Evolutionary conservation across 768 basidiomycete species (phyloP), one percentile per base, ranked within the genome.

Genomic region (Lepiota venenata): DNA sequence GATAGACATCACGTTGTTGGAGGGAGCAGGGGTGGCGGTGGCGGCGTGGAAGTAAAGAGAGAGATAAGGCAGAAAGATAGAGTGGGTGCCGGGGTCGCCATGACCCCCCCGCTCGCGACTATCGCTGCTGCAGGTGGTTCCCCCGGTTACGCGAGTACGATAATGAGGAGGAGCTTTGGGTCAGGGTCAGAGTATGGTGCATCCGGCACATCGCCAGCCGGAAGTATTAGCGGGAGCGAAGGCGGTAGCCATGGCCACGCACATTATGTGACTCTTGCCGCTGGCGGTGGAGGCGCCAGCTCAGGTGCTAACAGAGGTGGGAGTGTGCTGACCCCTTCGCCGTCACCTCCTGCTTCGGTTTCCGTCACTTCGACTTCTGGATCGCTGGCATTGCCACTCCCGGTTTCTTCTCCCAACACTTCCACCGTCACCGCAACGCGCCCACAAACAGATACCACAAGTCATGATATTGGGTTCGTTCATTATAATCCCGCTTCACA

Each of bases 301-400:
- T 44, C 27, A 37, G 44, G n/a, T 42, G 44, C n/a, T 7, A 54
- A 36, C 15, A 38, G 45, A 47, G 48, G 40, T 36, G 53, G 47
- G 41, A 43, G 44, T 20, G 47, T 36, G 20, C 21, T 72, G 57
- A 81, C 79, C 14, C 80, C 83, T 1, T 87, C 86, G 15, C 86
- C 87, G 16, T 85, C 87, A n/a, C 87, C 87, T 15, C 83, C 84
- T 4, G 74, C 80, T 15, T 70, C 72, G 43, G 36, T 35, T 45
- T 54, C 52, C 37, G 14, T 54, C 20, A 37, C 52, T 40, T 55
- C 53, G 18, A 32, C 53, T 48, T 55, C 53, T 55, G 53, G 53
- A 55, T 55, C 53, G 29, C 36, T 55, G 53, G 46, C 20, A 32
- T 48, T 55, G 48, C 40, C 40, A 21, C 46, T 32, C 21, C 25